phyloP scores from a whole-genome alignment of 1,284 basidiomycete species.

The Malassezia pachydermatis region DNA sequence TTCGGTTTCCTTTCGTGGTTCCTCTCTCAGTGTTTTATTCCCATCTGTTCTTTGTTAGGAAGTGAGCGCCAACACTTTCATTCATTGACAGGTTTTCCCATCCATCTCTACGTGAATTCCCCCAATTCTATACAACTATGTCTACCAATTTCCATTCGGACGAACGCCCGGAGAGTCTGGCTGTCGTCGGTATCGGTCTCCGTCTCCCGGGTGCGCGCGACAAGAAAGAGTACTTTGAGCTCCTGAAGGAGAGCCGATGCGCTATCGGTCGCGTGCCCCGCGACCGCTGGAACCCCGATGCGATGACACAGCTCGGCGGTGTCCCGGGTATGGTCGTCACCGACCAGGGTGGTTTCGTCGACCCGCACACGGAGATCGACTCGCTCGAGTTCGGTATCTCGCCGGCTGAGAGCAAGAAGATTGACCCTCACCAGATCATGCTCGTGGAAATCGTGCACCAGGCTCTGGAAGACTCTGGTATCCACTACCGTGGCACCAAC shows the following conservation, averaged over 20 bases:
- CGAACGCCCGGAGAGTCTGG: conserved; percentile 5
- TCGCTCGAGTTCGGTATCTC: conserved; percentile 21
- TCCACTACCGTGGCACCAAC: conserved; percentile 20
- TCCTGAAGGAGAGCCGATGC: conserved; percentile 17
- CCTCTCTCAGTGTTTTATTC: background rate
- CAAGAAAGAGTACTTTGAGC: conserved; percentile 19
- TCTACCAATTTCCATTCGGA: background rate
- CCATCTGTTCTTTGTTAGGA: conserved; percentile 1
- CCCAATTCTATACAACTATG: background rate
- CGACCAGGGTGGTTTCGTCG: conserved; percentile 20
- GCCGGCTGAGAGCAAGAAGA: conserved; percentile 13
- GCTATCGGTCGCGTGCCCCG: conserved; percentile 12
- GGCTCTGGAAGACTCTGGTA: conserved; percentile 20
- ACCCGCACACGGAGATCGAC: conserved; percentile 18
- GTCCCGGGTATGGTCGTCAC: conserved; percentile 17
- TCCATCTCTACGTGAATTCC: background rate
- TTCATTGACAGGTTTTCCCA: background rate
- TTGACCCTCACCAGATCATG: conserved; percentile 15
- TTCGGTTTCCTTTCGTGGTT: conserved; percentile 3
- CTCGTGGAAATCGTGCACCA: conserved; percentile 16
- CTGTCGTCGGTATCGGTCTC: conserved; percentile 18
- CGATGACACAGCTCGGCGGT: conserved; percentile 21
- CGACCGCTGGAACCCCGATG: conserved; percentile 26
- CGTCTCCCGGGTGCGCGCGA: conserved; percentile 17
- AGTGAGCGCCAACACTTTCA: conserved; percentile 19